Conservation (phyloP, 768 basidiomycete species). For the Boletus rubescentipes region DNA sequence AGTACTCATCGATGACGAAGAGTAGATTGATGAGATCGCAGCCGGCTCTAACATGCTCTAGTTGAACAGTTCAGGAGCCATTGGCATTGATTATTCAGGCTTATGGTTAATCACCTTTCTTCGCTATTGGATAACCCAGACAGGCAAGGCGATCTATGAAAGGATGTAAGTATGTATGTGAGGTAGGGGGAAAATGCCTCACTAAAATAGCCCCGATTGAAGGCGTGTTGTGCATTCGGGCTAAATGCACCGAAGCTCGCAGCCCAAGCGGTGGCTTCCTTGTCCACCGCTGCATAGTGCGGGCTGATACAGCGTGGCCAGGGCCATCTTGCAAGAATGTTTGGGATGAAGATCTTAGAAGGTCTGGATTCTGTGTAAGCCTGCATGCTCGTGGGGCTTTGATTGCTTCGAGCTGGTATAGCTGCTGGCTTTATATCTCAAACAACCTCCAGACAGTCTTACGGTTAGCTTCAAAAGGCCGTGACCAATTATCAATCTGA, state of each 20-base stretch:
- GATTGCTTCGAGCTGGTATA: too few relatives aligned
- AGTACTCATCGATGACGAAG: constrained; percentile 51
- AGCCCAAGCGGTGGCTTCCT: constrained; percentile 10
- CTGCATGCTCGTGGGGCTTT: too few relatives aligned
- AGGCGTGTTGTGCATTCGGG: constrained; percentile 3
- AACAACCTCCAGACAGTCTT: too few relatives aligned
- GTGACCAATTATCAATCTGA: too few relatives aligned
- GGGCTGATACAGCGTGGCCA: constrained; percentile 16
- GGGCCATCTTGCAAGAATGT: constrained; percentile 19
- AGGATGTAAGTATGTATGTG: too few relatives aligned
- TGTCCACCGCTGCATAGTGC: constrained; percentile 4
- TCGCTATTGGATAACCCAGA: too few relatives aligned
- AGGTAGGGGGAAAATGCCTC: not conserved
- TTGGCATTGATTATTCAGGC: too few relatives aligned
- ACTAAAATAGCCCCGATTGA: constrained; percentile 8
- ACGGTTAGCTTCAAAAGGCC: too few relatives aligned
- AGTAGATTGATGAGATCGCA: constrained; percentile 54
- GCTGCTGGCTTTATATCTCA: too few relatives aligned
- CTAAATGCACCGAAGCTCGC: constrained; percentile 9
- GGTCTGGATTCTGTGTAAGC: not conserved
- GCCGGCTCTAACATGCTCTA: constrained; percentile 30
- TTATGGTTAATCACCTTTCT: too few relatives aligned
- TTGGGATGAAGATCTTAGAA: constrained; percentile 13
- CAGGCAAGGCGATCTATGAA: too few relatives aligned
- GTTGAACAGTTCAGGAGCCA: not conserved